A percentile compares a stretch with the other conserved stretches of the same genome.
These are phyloP conservation scores for Ambrosiella beaveri DNA, from an alignment of 2,329 filamentous ascomycete genomes.

Conservation along the genomic window DNA sequence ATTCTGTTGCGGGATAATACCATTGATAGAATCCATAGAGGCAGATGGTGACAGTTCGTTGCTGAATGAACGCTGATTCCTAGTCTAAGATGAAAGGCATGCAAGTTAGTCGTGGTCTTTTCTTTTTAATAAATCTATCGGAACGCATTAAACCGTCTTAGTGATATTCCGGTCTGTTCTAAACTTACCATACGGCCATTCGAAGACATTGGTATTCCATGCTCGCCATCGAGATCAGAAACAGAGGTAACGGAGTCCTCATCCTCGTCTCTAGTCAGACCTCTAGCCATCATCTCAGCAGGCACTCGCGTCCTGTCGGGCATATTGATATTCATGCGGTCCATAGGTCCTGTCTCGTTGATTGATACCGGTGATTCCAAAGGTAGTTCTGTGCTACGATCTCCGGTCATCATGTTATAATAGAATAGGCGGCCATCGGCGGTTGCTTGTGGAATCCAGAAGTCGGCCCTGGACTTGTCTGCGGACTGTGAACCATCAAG, in stretches of 20 bases:
- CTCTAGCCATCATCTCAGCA: slow-evolving; percentile 76
- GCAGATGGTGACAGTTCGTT: slow-evolving; percentile 69
- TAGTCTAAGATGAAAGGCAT: slow-evolving; percentile 25
- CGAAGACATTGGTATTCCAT: not conserved
- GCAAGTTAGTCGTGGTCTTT: not conserved
- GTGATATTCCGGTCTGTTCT: not conserved
- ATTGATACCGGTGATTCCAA: slow-evolving; percentile 72
- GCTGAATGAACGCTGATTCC: slow-evolving; percentile 47
- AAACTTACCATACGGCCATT: slow-evolving; percentile 2
- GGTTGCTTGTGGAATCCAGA: slow-evolving; percentile 97
- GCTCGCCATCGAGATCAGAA: slow-evolving; percentile 13
- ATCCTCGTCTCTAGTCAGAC: slow-evolving; percentile 67
- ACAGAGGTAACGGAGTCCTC: slow-evolving; percentile 48
- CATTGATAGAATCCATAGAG: slow-evolving; percentile 81
- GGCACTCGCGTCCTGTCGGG: slow-evolving; percentile 83
- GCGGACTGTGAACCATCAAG: slow-evolving; percentile 45
- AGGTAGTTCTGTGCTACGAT: slow-evolving; percentile 85
- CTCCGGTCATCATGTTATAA: slow-evolving; percentile 94
- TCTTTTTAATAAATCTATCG: too few species aligned
- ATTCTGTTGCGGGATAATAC: slow-evolving; percentile 38
- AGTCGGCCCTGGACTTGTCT: slow-evolving; percentile 75
- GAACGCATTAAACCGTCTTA: not conserved
- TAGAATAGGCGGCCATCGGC: slow-evolving; percentile 87
- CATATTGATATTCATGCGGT: slow-evolving; percentile 74
- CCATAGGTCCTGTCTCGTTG: slow-evolving; percentile 69